phyloP scores from a whole-genome alignment of 495 filamentous ascomycete species.

The Neurospora sp. region DNA sequence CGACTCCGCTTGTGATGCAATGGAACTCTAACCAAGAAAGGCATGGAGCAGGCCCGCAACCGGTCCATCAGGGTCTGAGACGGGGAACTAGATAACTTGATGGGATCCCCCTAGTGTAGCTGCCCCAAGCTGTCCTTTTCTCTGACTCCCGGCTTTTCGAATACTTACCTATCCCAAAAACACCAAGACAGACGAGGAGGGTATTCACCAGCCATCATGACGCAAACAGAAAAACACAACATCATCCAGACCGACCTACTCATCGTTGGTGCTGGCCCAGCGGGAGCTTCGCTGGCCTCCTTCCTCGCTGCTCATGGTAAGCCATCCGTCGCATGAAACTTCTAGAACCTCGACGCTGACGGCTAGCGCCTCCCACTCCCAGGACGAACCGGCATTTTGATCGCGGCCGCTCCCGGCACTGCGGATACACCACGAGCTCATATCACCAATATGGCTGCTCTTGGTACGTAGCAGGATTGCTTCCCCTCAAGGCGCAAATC shows the following conservation, averaged over 20 bases:
- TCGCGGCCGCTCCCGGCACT: slow-evolving; percentile 34
- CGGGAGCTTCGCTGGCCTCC: slow-evolving; percentile 44
- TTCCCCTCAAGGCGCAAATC: not conserved
- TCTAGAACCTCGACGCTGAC: not conserved
- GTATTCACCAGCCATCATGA: not conserved
- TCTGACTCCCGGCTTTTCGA: not conserved
- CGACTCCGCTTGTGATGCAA: not conserved
- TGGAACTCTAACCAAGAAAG: not conserved
- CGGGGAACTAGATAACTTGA: not conserved
- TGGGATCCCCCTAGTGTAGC: not conserved
- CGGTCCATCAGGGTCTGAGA: no score
- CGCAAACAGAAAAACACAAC: slow-evolving; percentile 1
- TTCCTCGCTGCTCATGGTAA: slow-evolving; percentile 44
- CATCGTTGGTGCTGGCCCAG: slow-evolving; percentile 47
- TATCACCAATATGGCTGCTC: slow-evolving; percentile 38
- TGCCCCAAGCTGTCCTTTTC: no score
- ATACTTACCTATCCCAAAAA: not conserved
- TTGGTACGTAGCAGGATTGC: slow-evolving; percentile 6
- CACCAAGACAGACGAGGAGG: not conserved
- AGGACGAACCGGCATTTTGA: slow-evolving; percentile 40
- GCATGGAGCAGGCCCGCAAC: no score
- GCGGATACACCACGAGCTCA: slow-evolving; percentile 46
- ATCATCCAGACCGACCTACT: slow-evolving; percentile 38
- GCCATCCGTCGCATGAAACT: not conserved
- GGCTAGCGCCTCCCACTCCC: not conserved